Conservation (phyloP, 495 filamentous ascomycete species). For the Tuber aestivum region DNA sequence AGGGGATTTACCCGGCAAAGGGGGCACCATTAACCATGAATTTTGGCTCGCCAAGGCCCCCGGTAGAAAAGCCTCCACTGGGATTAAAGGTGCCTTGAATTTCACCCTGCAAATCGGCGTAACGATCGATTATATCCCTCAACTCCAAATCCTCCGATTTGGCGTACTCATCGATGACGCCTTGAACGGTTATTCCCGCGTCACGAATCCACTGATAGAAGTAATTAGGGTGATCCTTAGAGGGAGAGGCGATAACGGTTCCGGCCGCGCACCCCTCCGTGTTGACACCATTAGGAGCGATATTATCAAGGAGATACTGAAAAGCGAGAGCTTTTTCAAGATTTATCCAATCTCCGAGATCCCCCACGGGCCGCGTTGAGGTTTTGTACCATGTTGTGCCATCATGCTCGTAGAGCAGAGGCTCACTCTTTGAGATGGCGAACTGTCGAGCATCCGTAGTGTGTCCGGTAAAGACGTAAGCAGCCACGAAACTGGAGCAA, state of each 20-base stretch:
- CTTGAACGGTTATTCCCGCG: slow-evolving; percentile 53
- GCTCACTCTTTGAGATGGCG: neutral
- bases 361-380: slow-evolving; percentile 11
- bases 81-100: slow-evolving; percentile 54
- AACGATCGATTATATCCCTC: slow-evolving; percentile 49
- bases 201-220: slow-evolving; percentile 61
- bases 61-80: slow-evolving; percentile 50
- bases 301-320: slow-evolving; percentile 55
- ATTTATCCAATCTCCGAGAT: slow-evolving; percentile 44
- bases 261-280: slow-evolving; percentile 49
- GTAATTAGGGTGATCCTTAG: slow-evolving; percentile 52
- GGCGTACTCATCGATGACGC: slow-evolving; percentile 51
- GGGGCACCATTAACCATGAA: slow-evolving; percentile 52
- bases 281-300: slow-evolving; percentile 50
- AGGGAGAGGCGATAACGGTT: slow-evolving; percentile 54
- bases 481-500: slow-evolving; percentile 8
- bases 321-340: slow-evolving; percentile 46
- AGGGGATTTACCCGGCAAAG: slow-evolving; percentile 43
- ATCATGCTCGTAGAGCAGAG: neutral
- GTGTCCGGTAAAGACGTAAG: neutral
- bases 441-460: neutral
- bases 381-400: neutral
- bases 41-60: slow-evolving; percentile 58
- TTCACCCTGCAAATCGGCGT: slow-evolving; percentile 51
- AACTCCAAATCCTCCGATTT: slow-evolving; percentile 46